Conservation (phyloP, 352 stramenopile genomes). For the Discostella stelligera region DNA sequence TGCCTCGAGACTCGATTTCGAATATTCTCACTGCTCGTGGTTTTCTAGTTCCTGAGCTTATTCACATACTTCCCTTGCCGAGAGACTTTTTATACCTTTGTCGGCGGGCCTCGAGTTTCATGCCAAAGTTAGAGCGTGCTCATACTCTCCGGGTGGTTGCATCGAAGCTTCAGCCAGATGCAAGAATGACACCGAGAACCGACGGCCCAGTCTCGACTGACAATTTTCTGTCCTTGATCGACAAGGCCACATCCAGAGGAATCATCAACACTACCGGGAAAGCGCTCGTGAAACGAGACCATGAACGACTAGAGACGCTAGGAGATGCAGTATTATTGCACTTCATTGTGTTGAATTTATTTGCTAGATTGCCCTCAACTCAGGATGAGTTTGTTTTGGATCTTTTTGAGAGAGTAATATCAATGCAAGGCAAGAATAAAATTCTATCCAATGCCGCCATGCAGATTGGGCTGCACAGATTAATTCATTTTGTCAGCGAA, state of each 20-base stretch:
- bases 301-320: slow-evolving; percentile 64
- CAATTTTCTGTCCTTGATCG: slow-evolving; percentile 29
- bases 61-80: slow-evolving; percentile 41
- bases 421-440: slow-evolving; percentile 42
- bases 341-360: slow-evolving; percentile 58
- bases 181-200: slow-evolving; percentile 6
- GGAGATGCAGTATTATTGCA: slow-evolving; percentile 60
- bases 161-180: slow-evolving; percentile 16
- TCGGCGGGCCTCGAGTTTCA: slow-evolving; percentile 34
- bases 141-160: slow-evolving; percentile 20
- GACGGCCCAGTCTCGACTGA: slow-evolving; percentile 5
- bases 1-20: slow-evolving; percentile 15
- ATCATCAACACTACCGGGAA: background rate
- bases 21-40: slow-evolving; percentile 25
- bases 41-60: slow-evolving; percentile 43
- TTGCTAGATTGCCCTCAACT: slow-evolving; percentile 24
- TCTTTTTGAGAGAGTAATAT: slow-evolving; percentile 27
- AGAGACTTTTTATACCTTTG: slow-evolving; percentile 56
- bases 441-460: slow-evolving; percentile 29
- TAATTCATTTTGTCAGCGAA: slow-evolving; percentile 19
- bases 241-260: slow-evolving; percentile 32
- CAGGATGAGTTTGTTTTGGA: slow-evolving; percentile 29
- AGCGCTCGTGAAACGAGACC: slow-evolving; percentile 5
- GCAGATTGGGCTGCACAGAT: slow-evolving; percentile 38
- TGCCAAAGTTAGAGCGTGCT: slow-evolving; percentile 45